Evolutionary conservation across 2,329 filamentous ascomycete genomes (phyloP), one percentile per base, ranked within the genome.

Genomic region (Botrytis elliptica): DNA sequence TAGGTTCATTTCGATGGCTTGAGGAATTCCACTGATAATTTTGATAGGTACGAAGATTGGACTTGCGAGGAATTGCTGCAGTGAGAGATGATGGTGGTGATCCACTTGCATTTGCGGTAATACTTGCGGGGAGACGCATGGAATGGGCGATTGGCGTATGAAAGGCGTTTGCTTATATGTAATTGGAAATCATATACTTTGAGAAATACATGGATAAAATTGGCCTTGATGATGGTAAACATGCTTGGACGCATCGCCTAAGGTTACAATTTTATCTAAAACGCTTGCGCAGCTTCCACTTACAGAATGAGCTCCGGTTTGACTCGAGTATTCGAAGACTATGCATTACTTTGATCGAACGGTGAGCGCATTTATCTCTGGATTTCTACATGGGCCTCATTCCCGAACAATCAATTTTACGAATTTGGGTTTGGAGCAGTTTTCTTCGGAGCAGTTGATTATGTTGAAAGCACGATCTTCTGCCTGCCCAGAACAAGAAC

Each of bases 61-160:
- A 97, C 95, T 52, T 98, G 95, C 84, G 96, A 98, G 85, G 96
- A 99, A 84, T 87, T 98, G 77, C 88, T 97, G 62, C 79, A 80
- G 69, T 81, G 78, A 73, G 75, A 38, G 52, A 18, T 71, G 44
- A 67, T 38, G 49, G 62, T 70, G 73, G 57, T 46, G 49, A 70
- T 68, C 49, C 70, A 38, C 46, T 46, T 44, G 44, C 59, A 67
- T 67, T 65, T 70, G 67, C 60, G 72, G 66, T 74, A 74, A 70
- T 36, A 44, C 36, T 42, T 66, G 12, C 36, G 38, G 4, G 22
- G 22, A 49, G 59, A 44, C 74, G 76, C 78, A 79, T 80, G 74
- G 76, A 77, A 75, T 76, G 70, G 77, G 75, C 73, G 75, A 73
- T 74, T 76, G 79, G 79, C 78, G 78, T 78, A 79, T 72, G 73